These are phyloP conservation scores for Musa itinerans DNA, from an alignment of 176 grass and related monocot genomes.

Conservation along the genomic window DNA sequence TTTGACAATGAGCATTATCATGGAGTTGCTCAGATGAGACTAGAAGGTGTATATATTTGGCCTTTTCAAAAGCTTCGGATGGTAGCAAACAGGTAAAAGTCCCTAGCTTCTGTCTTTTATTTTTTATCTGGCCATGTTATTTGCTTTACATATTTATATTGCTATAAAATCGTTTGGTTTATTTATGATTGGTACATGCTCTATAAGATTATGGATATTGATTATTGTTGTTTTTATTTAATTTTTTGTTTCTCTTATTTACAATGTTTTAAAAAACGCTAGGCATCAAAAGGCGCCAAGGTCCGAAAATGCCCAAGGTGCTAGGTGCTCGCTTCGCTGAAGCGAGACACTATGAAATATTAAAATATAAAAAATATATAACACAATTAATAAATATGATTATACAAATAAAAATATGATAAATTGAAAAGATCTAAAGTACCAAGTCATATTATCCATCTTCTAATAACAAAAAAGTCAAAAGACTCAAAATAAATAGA, in stretches of 20 bases:
- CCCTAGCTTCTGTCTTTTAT: too few species aligned
- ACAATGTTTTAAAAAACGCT: background rate
- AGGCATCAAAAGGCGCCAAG: too few species aligned
- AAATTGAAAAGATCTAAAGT: too few species aligned
- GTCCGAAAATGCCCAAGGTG: too few species aligned
- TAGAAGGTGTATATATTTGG: constrained; percentile 99
- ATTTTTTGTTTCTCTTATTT: background rate
- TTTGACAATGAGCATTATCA: constrained; percentile 64
- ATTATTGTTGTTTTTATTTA: background rate
- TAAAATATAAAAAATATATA: too few species aligned
- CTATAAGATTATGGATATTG: background rate
- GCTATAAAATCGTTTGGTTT: background rate
- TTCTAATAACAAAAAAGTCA: too few species aligned
- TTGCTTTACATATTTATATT: background rate
- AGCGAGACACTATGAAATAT: too few species aligned
- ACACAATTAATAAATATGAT: too few species aligned
- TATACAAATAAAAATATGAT: too few species aligned
- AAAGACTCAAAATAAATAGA: too few species aligned
- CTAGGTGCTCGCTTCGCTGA: too few species aligned
- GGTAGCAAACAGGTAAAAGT: constrained; percentile 82
- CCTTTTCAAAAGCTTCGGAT: constrained; percentile 95
- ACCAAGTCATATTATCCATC: too few species aligned
- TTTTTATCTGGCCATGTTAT: background rate
- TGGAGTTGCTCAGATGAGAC: constrained; percentile 68
- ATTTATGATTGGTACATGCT: background rate